Percentiles rank a stretch among this genome's conserved stretches.
Evolutionary conservation across 345 rosid species (phyloP).

Genomic region (Salix caprea): DNA sequence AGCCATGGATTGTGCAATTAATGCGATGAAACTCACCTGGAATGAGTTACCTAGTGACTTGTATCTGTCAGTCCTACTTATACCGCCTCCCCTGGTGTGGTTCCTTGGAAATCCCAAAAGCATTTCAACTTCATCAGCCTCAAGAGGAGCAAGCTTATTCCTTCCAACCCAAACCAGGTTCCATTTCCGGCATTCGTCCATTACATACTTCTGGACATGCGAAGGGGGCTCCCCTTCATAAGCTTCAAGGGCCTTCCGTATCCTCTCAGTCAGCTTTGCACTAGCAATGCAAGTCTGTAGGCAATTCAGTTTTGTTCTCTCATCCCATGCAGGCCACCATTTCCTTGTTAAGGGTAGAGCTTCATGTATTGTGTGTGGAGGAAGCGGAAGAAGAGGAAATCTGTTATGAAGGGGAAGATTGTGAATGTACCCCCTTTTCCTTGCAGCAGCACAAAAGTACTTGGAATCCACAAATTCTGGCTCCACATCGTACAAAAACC

Average conservation of each 20-base stretch:
- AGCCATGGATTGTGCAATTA: too few relatives aligned
- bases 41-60: constrained; percentile 93
- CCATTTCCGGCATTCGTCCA: constrained; percentile 77
- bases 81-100: constrained; percentile 96
- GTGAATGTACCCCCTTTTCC: constrained; percentile 87
- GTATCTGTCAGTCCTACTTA: constrained; percentile 71
- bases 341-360: constrained; percentile 65
- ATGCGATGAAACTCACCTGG: constrained; percentile 39
- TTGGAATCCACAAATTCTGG: constrained; percentile 90
- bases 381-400: constrained; percentile 65
- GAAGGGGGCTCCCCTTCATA: constrained; percentile 52
- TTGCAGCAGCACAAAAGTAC: constrained; percentile 76
- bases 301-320: constrained; percentile 73
- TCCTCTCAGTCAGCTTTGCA: constrained; percentile 68
- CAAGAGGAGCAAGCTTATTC: constrained; percentile 81
- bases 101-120: constrained; percentile 84
- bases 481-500: constrained; percentile 57
- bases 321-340: constrained; percentile 97
- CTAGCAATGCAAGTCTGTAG: constrained; percentile 63
- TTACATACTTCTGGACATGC: constrained; percentile 44
- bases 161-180: constrained; percentile 92
- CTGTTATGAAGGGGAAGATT: constrained; percentile 68
- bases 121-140: constrained; percentile 85
- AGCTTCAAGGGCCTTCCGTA: constrained; percentile 54
- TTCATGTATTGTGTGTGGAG: constrained; percentile 58